Percentiles rank a stretch among this genome's conserved stretches.
Conservation (phyloP, 345 rosid species). For the Turnera subulata region DNA sequence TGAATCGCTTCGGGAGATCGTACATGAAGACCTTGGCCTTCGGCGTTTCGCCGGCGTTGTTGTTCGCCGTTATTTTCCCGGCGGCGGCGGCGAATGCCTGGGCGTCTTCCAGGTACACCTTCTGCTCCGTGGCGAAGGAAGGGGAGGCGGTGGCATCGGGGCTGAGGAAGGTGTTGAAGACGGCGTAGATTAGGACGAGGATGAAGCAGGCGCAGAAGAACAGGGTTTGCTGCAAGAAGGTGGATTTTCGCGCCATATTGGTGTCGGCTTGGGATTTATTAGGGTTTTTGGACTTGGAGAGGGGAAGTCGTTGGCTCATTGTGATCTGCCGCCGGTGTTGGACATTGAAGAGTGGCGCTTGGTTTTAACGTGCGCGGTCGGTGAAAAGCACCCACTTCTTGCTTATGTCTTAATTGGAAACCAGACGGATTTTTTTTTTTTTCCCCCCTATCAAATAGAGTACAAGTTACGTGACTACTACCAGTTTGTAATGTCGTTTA, state of each 20-base stretch:
- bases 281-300: slow-evolving; percentile 12
- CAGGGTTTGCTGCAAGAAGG: slow-evolving; percentile 56
- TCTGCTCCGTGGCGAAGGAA: slow-evolving; percentile 21
- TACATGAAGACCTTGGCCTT: slow-evolving; percentile 67
- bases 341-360: neutral
- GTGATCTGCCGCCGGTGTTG: neutral
- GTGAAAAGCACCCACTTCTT: neutral
- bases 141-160: slow-evolving; percentile 35
- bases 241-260: slow-evolving; percentile 74
- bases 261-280: slow-evolving; percentile 9
- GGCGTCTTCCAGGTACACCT: no score
- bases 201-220: slow-evolving; percentile 41
- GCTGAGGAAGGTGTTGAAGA: slow-evolving; percentile 57
- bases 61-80: no score
- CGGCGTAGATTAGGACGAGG: slow-evolving; percentile 55
- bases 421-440: no score
- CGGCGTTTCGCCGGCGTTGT: no score
- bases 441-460: no score
- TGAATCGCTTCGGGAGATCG: slow-evolving; percentile 76
- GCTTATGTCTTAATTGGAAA: neutral
- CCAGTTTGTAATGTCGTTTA: no score
- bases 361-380: slow-evolving; percentile 1
- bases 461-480: no score
- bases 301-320: slow-evolving; percentile 13
- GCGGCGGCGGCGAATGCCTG: no score